Evolutionary conservation across 2,329 filamentous ascomycete species (phyloP).

Genomic region (Mariannaea sp.): DNA sequence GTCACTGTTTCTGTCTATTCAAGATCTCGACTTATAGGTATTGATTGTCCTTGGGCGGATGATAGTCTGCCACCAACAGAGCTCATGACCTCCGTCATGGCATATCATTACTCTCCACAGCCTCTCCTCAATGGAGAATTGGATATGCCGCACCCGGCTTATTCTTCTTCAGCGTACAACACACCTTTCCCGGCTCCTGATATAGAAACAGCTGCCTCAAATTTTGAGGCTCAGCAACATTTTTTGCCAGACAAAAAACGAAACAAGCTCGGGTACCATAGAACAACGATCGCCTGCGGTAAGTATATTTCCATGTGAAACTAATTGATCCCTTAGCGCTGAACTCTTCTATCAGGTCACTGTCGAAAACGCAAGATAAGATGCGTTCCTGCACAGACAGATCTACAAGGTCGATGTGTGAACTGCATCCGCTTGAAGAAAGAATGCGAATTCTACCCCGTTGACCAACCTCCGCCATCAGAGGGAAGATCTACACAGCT

Average conservation of each 20-base stretch:
- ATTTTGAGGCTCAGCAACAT: slow-evolving; percentile 39
- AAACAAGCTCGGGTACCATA: slow-evolving; percentile 94
- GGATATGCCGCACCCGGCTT: slow-evolving; percentile 48
- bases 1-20: slow-evolving; percentile 21
- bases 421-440: slow-evolving; percentile 96
- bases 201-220: slow-evolving; percentile 47
- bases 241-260: slow-evolving; percentile 62
- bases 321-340: background rate
- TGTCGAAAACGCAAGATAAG: slow-evolving; percentile 93
- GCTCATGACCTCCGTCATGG: slow-evolving; percentile 44
- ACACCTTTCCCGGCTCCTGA: slow-evolving; percentile 56
- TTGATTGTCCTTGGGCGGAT: slow-evolving; percentile 16
- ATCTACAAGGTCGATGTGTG: slow-evolving; percentile 76
- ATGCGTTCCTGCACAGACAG: slow-evolving; percentile 77
- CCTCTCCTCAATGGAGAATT: slow-evolving; percentile 49
- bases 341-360: slow-evolving; percentile 63
- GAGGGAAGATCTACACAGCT: slow-evolving; percentile 51
- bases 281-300: slow-evolving; percentile 95
- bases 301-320: slow-evolving; percentile 50
- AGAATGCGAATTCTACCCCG: slow-evolving; percentile 89
- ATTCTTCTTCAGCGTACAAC: slow-evolving; percentile 31
- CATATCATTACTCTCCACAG: slow-evolving; percentile 55
- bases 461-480: slow-evolving; percentile 72
- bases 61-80: slow-evolving; percentile 12
- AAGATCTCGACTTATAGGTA: slow-evolving; percentile 19